These are phyloP conservation scores for Ochetophila trinervis DNA, from an alignment of 306 rosid species.

Conservation along the genomic window DNA sequence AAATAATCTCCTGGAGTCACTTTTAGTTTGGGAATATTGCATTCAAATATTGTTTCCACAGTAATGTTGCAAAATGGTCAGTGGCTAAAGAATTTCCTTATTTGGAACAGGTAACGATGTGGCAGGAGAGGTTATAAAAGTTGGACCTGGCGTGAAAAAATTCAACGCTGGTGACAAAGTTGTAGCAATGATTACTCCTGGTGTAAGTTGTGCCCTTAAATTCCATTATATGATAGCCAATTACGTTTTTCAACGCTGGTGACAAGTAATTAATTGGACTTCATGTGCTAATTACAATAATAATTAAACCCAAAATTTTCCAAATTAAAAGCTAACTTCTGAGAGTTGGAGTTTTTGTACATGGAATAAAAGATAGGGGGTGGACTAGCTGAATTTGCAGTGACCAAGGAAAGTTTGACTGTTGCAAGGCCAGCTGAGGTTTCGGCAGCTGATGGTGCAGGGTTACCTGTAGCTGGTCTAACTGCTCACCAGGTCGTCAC, in stretches of 20 bases:
- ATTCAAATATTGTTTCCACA: not conserved
- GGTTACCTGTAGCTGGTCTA: slow-evolving; percentile 59
- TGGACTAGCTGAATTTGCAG: slow-evolving; percentile 59
- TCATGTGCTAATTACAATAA: too few species aligned
- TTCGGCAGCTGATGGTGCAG: slow-evolving; percentile 54
- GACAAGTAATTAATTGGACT: too few species aligned
- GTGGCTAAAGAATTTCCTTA: slow-evolving; percentile 7
- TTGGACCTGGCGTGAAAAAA: slow-evolving; percentile 49
- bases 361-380: slow-evolving; percentile 56
- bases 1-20: too few species aligned
- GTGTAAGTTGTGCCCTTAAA: slow-evolving; percentile 31
- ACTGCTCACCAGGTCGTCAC: slow-evolving; percentile 68
- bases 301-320: too few species aligned
- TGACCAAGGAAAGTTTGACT: slow-evolving; percentile 40
- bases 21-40: not conserved
- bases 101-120: slow-evolving; percentile 57
- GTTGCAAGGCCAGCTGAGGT: slow-evolving; percentile 53
- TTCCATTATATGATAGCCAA: too few species aligned
- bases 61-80: not conserved
- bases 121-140: slow-evolving; percentile 58
- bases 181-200: slow-evolving; percentile 40
- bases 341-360: too few species aligned
- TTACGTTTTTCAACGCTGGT: too few species aligned
- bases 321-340: too few species aligned
- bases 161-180: slow-evolving; percentile 70